Conservation (phyloP, 331 rosid species). For the Stylosanthes scabra region DNA sequence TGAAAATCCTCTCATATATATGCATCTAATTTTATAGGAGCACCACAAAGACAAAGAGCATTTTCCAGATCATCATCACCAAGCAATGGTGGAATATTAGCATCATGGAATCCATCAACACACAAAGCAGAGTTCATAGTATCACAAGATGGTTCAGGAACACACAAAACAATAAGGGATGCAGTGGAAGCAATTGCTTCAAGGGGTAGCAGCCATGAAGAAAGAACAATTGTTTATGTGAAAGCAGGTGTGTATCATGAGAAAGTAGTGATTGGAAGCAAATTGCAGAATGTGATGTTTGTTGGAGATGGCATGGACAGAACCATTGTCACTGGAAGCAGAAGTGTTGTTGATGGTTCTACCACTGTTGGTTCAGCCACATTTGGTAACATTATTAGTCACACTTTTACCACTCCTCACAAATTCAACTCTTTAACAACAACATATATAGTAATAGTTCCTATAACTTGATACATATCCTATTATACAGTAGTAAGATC, state of each 20-base stretch:
- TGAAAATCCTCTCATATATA: background rate
- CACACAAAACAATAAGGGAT: slow-evolving; percentile 37
- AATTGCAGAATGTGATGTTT: slow-evolving; percentile 37
- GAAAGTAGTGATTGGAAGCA: slow-evolving; percentile 32
- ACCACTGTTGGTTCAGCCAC: slow-evolving; percentile 38
- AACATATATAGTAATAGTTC: too few relatives aligned
- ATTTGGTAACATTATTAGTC: slow-evolving; percentile 28
- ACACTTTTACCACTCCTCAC: background rate
- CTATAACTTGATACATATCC: too few relatives aligned
- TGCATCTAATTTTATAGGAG: slow-evolving; percentile 14
- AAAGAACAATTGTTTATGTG: slow-evolving; percentile 31
- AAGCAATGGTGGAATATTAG: slow-evolving; percentile 19
- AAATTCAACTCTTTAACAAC: background rate
- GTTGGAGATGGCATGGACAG: slow-evolving; percentile 50
- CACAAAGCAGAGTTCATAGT: slow-evolving; percentile 29
- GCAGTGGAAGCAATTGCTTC: slow-evolving; percentile 38
- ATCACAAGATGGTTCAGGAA: slow-evolving; percentile 48
- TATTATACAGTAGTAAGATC: too few relatives aligned
- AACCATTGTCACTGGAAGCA: slow-evolving; percentile 38
- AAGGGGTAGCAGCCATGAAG: slow-evolving; percentile 26
- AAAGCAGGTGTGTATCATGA: slow-evolving; percentile 44
- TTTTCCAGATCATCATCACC: background rate
- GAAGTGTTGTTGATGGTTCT: slow-evolving; percentile 31
- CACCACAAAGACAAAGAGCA: background rate
- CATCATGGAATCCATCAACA: slow-evolving; percentile 37